Conservation (phyloP, 495 filamentous ascomycete genomes). For the Immersiella caudata region DNA sequence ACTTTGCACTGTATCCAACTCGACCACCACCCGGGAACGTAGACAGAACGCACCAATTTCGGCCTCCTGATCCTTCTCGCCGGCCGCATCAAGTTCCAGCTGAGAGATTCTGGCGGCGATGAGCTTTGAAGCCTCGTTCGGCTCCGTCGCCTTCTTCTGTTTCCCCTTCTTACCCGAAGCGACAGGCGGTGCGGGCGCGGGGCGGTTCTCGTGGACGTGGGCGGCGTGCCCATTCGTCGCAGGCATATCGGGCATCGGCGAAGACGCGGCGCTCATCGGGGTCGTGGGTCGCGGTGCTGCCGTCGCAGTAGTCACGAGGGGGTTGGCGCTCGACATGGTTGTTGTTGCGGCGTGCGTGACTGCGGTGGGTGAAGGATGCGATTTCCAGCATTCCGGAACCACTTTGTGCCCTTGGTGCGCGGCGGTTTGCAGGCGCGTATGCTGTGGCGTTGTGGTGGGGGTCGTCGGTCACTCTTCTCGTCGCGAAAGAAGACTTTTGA, state of each 20-base stretch:
- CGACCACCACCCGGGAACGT: constrained; percentile 1
- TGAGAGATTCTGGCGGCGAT: constrained; percentile 93
- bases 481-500: constrained; percentile 28
- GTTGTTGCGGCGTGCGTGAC: background rate
- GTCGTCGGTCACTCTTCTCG: constrained; percentile 12
- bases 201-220: constrained; percentile 44
- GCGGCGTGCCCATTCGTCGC: constrained; percentile 41
- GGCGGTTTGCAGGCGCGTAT: constrained; percentile 4
- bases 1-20: background rate
- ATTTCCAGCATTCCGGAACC: constrained; percentile 20
- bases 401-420: constrained; percentile 1
- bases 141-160: constrained; percentile 69
- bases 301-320: constrained; percentile 34
- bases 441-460: constrained; percentile 5
- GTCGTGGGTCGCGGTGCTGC: constrained; percentile 33
- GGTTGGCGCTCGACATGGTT: constrained; percentile 34
- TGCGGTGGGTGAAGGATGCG: constrained; percentile 5
- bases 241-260: constrained; percentile 28
- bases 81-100: constrained; percentile 86
- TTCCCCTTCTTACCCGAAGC: constrained; percentile 66
- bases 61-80: constrained; percentile 91
- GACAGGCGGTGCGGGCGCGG: constrained; percentile 47
- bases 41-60: constrained; percentile 82
- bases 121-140: constrained; percentile 84
- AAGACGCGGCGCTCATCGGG: constrained; percentile 30